Conservation (phyloP, 2,329 filamentous ascomycete species). For the Fusarium sp. region DNA sequence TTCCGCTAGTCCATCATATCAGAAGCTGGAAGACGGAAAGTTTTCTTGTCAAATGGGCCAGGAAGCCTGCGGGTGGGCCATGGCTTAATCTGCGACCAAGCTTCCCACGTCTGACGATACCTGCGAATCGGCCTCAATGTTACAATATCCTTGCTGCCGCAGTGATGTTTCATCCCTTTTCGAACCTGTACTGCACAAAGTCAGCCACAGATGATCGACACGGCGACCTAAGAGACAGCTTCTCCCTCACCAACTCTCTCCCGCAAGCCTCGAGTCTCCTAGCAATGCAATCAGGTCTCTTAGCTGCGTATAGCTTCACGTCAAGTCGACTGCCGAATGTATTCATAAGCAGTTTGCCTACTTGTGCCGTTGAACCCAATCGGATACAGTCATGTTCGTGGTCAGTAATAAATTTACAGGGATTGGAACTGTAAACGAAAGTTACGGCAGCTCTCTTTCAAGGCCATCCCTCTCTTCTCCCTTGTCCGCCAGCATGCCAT, state of each 20-base stretch:
- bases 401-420: neutral
- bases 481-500: slow-evolving; percentile 7
- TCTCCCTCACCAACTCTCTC: neutral
- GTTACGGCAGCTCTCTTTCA: slow-evolving; percentile 1
- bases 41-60: neutral
- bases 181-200: neutral
- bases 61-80: slow-evolving; percentile 3
- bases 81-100: slow-evolving; percentile 17
- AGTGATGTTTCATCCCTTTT: slow-evolving; percentile 24
- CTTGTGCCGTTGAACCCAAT: too few relatives aligned
- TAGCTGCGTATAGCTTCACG: neutral
- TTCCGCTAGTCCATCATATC: neutral
- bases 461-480: slow-evolving; percentile 10
- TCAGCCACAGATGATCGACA: neutral
- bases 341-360: too few relatives aligned
- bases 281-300: neutral
- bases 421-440: neutral
- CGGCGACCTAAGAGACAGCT: neutral
- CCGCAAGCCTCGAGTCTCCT: neutral
- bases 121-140: slow-evolving; percentile 7
- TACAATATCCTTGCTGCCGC: slow-evolving; percentile 4
- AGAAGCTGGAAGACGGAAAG: neutral
- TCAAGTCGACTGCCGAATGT: neutral
- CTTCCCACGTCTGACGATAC: slow-evolving; percentile 7
- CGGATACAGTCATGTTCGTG: too few relatives aligned